Conservation (phyloP, 768 basidiomycete species). For the Boletus vinaceobasis region DNA sequence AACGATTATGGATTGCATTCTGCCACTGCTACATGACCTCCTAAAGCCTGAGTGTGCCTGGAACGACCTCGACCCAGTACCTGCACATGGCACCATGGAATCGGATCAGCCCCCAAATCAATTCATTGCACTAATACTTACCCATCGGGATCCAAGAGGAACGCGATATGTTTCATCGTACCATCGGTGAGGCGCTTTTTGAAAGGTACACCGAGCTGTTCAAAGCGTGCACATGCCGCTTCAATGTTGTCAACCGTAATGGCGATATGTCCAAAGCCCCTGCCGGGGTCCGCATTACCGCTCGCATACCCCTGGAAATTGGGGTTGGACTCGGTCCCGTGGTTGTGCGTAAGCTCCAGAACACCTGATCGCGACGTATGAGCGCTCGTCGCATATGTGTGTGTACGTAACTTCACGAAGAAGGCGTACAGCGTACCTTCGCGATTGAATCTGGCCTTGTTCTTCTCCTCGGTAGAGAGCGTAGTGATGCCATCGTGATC, state of each 20-base stretch:
- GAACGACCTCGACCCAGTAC: conserved; percentile 62
- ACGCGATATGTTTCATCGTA: conserved; percentile 81
- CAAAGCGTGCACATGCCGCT: conserved; percentile 79
- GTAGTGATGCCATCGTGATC: conserved; percentile 51
- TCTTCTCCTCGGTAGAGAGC: conserved; percentile 51
- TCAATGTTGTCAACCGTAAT: conserved; percentile 82
- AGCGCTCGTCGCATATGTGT: not conserved
- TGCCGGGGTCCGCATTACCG: conserved; percentile 82
- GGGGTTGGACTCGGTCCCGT: conserved; percentile 81
- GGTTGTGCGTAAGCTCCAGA: conserved; percentile 85
- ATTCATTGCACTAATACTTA: conserved; percentile 27
- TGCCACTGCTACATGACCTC: not conserved
- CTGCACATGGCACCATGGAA: conserved; percentile 26
- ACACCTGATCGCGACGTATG: conserved; percentile 45
- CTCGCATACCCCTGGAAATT: conserved; percentile 77
- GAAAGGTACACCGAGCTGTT: conserved; percentile 74
- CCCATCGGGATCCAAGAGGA: conserved; percentile 84
- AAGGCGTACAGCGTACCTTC: conserved; percentile 51
- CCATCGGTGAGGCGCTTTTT: conserved; percentile 87
- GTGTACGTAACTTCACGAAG: not conserved
- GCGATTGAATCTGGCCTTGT: conserved; percentile 47
- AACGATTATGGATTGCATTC: not conserved
- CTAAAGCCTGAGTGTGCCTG: conserved; percentile 29
- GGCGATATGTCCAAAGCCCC: conserved; percentile 84
- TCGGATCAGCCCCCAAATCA: not conserved